phyloP scores from a whole-genome alignment of 2,329 filamentous ascomycete genomes.

The Arachnomyces sp. region DNA sequence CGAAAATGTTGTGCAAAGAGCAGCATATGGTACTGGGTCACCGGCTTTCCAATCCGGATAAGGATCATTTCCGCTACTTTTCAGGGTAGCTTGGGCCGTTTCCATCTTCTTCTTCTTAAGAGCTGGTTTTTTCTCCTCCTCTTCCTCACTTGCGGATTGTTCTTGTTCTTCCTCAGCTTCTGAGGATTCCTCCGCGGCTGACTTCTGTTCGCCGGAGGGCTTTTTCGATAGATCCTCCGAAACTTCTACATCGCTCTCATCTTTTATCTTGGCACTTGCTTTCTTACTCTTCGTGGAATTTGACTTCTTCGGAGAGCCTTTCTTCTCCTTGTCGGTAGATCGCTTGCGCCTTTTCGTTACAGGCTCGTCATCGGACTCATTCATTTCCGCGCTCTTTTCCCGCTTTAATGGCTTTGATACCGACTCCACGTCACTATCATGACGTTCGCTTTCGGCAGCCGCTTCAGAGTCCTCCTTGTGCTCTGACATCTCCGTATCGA shows the following conservation, averaged over 20 bases:
- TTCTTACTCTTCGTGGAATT: conserved; percentile 17
- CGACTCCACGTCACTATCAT: conserved; percentile 9
- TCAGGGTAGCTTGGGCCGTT: conserved; percentile 69
- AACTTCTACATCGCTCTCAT: conserved; percentile 12
- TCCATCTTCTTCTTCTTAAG: conserved; percentile 66
- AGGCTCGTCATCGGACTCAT: conserved; percentile 52
- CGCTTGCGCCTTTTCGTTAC: conserved; percentile 46
- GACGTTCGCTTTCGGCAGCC: conserved; percentile 10
- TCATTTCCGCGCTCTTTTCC: conserved; percentile 37
- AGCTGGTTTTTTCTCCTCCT: conserved; percentile 56
- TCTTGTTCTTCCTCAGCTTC: conserved; percentile 27
- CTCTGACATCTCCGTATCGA: conserved; percentile 21
- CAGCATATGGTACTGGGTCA: conserved; percentile 84
- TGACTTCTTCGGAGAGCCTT: conserved; percentile 13
- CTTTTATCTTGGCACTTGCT: conserved; percentile 15
- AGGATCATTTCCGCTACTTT: conserved; percentile 61
- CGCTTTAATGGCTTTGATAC: conserved; percentile 25
- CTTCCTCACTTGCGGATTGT: conserved; percentile 32
- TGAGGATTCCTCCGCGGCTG: conserved; percentile 33
- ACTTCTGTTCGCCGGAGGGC: conserved; percentile 20
- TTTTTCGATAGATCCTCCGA: conserved; percentile 16
- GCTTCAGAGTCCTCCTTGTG: conserved; percentile 9
- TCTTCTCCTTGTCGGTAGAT: conserved; percentile 17
- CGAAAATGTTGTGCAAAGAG: conserved; percentile 88
- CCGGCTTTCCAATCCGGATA: conserved; percentile 93